A percentile compares a stretch with the other conserved stretches of the same genome.
Conservation (phyloP, 768 basidiomycete genomes). For the Wakefieldia striispora region DNA sequence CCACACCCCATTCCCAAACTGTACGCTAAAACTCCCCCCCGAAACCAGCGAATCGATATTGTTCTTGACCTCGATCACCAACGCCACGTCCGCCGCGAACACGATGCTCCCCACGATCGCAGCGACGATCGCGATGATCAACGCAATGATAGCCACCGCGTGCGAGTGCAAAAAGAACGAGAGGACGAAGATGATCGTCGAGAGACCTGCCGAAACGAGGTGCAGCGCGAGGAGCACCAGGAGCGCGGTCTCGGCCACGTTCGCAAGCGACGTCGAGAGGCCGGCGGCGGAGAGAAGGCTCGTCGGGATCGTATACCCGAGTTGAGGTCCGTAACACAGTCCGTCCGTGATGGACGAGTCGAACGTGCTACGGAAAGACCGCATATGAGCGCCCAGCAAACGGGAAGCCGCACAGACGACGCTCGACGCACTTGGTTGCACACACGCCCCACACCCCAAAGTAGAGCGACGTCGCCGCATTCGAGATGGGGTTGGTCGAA, state of each 20-base stretch:
- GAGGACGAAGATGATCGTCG: conserved; percentile 50
- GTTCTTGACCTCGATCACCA: conserved; percentile 51
- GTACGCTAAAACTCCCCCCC: conserved; percentile 41
- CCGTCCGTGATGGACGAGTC: conserved; percentile 20
- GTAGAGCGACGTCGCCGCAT: conserved; percentile 56
- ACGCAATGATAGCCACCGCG: conserved; percentile 50
- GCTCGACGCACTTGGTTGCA: conserved; percentile 44
- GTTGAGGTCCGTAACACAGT: conserved; percentile 57
- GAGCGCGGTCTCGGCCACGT: conserved; percentile 48
- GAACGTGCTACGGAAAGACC: conserved; percentile 3
- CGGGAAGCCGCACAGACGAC: too few species aligned
- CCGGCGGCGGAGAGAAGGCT: conserved; percentile 41
- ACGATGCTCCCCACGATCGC: conserved; percentile 54
- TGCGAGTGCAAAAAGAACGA: conserved; percentile 62
- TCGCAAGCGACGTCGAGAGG: conserved; percentile 43
- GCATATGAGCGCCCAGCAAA: not conserved
- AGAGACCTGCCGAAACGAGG: conserved; percentile 59
- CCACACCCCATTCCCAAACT: conserved; percentile 72
- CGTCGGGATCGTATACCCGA: conserved; percentile 67
- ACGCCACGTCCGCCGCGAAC: conserved; percentile 59
- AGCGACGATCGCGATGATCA: conserved; percentile 56
- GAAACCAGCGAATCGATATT: conserved; percentile 39
- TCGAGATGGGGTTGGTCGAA: conserved; percentile 39
- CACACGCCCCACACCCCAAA: conserved; percentile 88
- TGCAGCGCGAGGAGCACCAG: conserved; percentile 65